Evolutionary conservation across 2,329 filamentous ascomycete genomes (phyloP).

Genomic region (Cladosporium sp.): DNA sequence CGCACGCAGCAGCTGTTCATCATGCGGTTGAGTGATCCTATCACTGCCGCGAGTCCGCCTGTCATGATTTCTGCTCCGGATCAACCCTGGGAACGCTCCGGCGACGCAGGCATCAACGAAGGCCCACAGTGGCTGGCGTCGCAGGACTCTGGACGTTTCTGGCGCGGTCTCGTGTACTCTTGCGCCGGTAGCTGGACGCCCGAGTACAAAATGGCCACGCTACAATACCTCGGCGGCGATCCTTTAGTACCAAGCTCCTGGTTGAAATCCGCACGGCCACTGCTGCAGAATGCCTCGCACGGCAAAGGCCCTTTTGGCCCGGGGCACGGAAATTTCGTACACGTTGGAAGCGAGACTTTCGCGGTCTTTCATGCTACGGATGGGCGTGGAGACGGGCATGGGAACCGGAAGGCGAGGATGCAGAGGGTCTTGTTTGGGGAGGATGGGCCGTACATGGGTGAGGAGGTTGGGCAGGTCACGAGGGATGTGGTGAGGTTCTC

Average conservation of each 20-base stretch:
- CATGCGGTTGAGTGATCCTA: conserved; percentile 42
- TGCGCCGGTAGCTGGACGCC: conserved; percentile 51
- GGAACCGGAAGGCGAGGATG: conserved; percentile 47
- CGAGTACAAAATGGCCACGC: conserved; percentile 52
- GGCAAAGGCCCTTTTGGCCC: conserved; percentile 46
- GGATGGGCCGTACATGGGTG: conserved; percentile 47
- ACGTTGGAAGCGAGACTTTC: conserved; percentile 45
- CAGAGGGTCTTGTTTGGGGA: conserved; percentile 44
- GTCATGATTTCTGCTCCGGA: conserved; percentile 44
- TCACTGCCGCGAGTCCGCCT: conserved; percentile 37
- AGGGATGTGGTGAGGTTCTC: conserved; percentile 6
- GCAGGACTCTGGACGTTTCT: conserved; percentile 26
- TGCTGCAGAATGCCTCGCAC: conserved; percentile 43
- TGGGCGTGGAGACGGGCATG: conserved; percentile 46
- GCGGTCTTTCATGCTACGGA: conserved; percentile 52
- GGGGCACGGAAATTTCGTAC: conserved; percentile 50
- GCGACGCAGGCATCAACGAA: conserved; percentile 49
- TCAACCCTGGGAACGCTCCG: conserved; percentile 45
- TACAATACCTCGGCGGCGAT: conserved; percentile 44
- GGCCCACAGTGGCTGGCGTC: conserved; percentile 36
- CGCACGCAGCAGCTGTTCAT: conserved; percentile 49
- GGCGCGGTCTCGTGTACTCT: conserved; percentile 50
- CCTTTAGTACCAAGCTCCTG: conserved; percentile 43
- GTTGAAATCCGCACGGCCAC: conserved; percentile 43
- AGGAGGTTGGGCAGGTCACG: conserved; percentile 41